Evolutionary conservation across 176 grass and related monocot genomes (phyloP).

Genomic region (Lolium perenne): DNA sequence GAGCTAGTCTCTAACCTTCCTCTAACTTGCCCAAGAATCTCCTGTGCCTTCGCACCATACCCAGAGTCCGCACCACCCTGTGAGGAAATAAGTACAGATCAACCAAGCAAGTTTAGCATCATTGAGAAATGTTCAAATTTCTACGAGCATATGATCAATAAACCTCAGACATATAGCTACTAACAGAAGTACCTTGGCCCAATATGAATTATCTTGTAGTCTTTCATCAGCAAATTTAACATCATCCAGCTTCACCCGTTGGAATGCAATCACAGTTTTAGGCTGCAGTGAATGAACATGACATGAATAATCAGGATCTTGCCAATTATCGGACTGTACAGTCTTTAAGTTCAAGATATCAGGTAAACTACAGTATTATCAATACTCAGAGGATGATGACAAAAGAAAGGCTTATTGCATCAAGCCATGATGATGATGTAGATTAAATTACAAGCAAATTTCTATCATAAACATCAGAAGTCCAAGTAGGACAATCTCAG

Average conservation of each 20-base stretch:
- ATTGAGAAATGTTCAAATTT: neutral
- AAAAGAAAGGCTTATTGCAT: conserved; percentile 25
- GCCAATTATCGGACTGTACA: neutral
- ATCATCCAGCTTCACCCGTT: conserved; percentile 71
- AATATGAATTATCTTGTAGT: conserved; percentile 93
- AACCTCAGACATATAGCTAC: neutral
- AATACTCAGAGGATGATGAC: neutral
- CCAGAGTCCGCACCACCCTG: conserved; percentile 81
- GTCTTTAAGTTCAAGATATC: neutral
- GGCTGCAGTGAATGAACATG: conserved; percentile 56
- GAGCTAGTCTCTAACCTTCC: conserved; percentile 63
- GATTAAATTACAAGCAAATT: neutral
- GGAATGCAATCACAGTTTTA: conserved; percentile 69
- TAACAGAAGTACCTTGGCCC: conserved; percentile 74
- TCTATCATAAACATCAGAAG: neutral
- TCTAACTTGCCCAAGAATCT: conserved; percentile 93
- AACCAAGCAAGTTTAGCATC: conserved; percentile 5
- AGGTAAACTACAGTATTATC: neutral
- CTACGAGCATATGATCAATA: neutral
- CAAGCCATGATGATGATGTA: neutral
- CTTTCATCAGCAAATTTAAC: conserved; percentile 78
- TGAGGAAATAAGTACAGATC: neutral
- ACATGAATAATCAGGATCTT: neutral
- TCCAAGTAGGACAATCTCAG: neutral
- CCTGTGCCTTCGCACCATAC: conserved; percentile 93